These are phyloP conservation scores for Calonectria hongkongensis DNA, from an alignment of 2,329 filamentous ascomycete species.

Conservation along the genomic window DNA sequence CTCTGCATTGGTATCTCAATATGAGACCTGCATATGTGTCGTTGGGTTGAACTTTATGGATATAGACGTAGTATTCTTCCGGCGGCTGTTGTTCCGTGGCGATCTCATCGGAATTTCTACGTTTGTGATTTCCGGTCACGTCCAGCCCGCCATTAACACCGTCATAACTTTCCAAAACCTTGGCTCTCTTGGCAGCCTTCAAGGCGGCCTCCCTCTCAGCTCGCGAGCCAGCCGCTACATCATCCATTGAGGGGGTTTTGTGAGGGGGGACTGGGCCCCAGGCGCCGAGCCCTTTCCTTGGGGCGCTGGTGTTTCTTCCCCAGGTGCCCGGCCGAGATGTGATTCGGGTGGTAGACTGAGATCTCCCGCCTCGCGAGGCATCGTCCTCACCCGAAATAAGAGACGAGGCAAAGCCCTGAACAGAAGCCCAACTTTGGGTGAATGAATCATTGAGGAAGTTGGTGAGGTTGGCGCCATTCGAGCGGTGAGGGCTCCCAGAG, in stretches of 20 bases:
- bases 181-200: slow-evolving; percentile 74
- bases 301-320: slow-evolving; percentile 44
- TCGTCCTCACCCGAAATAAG: slow-evolving; percentile 57
- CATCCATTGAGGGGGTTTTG: slow-evolving; percentile 61
- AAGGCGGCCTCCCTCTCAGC: slow-evolving; percentile 73
- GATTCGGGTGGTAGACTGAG: slow-evolving; percentile 50
- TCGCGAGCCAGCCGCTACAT: slow-evolving; percentile 73
- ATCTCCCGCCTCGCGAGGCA: slow-evolving; percentile 40
- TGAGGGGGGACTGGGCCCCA: slow-evolving; percentile 73
- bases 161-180: slow-evolving; percentile 76
- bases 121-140: slow-evolving; percentile 75
- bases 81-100: slow-evolving; percentile 72
- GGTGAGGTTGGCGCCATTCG: slow-evolving; percentile 60
- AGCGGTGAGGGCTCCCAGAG: slow-evolving; percentile 69
- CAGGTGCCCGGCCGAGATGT: slow-evolving; percentile 48
- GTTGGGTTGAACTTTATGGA: slow-evolving; percentile 87
- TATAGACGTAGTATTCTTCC: slow-evolving; percentile 88
- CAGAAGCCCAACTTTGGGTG: slow-evolving; percentile 73
- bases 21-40: slow-evolving; percentile 95
- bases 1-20: slow-evolving; percentile 90
- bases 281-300: slow-evolving; percentile 47
- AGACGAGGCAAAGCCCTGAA: slow-evolving; percentile 72
- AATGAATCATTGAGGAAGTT: slow-evolving; percentile 71
- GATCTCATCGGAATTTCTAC: slow-evolving; percentile 81
- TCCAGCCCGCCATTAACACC: slow-evolving; percentile 76